These are phyloP conservation scores for Cyclotella distinguenda DNA, from an alignment of 108 stramenopile genomes.

Conservation along the genomic window DNA sequence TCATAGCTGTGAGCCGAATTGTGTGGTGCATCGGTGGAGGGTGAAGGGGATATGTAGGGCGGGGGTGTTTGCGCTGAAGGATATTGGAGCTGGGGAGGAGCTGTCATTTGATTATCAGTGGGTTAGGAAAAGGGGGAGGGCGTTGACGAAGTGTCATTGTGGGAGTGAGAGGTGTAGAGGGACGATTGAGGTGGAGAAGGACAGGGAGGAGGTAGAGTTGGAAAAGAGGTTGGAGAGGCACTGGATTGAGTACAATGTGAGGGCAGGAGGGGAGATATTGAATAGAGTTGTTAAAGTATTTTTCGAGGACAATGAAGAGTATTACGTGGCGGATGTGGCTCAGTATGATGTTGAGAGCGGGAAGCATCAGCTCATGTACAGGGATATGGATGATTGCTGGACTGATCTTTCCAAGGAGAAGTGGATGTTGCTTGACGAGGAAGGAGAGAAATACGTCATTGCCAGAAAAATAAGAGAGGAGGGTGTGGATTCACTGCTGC, in stretches of 20 bases:
- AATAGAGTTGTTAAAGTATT: conserved; percentile 74
- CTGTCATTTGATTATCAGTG: conserved; percentile 97
- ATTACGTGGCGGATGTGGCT: conserved; percentile 74
- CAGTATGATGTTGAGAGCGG: conserved; percentile 65
- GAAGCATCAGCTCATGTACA: conserved; percentile 72
- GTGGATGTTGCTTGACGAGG: conserved; percentile 86
- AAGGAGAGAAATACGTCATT: conserved; percentile 70
- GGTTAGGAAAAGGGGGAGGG: conserved; percentile 86
- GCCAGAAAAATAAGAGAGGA: conserved; percentile 49
- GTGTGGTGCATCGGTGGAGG: conserved; percentile 90
- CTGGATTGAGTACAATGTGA: conserved; percentile 45
- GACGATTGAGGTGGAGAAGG: conserved; percentile 81
- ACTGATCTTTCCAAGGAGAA: conserved; percentile 68
- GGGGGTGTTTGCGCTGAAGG: conserved; percentile 80
- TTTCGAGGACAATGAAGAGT: conserved; percentile 66
- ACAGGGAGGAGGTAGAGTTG: conserved; percentile 57
- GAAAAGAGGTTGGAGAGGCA: conserved; percentile 57
- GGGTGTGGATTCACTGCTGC: conserved; percentile 11
- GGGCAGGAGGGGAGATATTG: conserved; percentile 68
- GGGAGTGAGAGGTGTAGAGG: conserved; percentile 87
- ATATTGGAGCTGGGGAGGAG: conserved; percentile 89
- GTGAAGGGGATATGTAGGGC: conserved; percentile 82
- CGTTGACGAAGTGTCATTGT: conserved; percentile 94
- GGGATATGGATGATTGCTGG: conserved; percentile 76
- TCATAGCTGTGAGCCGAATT: conserved; percentile 97